phyloP scores from a whole-genome alignment of 495 filamentous ascomycete genomes.

The Hypoxylon fuscum region DNA sequence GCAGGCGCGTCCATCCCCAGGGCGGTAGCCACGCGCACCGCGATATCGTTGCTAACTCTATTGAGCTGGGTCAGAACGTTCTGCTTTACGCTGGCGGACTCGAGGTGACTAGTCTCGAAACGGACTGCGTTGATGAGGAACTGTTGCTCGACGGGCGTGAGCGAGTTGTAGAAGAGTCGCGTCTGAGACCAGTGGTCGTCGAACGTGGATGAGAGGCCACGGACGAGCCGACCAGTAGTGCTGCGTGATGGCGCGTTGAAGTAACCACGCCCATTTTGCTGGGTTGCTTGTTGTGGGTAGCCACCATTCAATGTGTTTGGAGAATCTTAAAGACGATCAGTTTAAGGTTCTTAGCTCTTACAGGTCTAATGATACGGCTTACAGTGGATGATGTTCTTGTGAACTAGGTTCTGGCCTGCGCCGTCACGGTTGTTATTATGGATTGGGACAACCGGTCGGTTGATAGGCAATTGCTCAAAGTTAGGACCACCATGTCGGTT shows the following conservation, averaged over 20 bases:
- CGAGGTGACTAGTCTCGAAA: slow-evolving; percentile 72
- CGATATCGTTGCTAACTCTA: slow-evolving; percentile 73
- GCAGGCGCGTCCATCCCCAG: slow-evolving; percentile 66
- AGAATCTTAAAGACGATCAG: slow-evolving; percentile 52
- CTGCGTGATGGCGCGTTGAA: slow-evolving; percentile 72
- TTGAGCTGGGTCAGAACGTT: slow-evolving; percentile 78
- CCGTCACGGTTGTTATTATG: slow-evolving; percentile 83
- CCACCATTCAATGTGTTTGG: slow-evolving; percentile 74
- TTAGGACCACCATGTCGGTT: slow-evolving; percentile 78
- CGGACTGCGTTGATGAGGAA: slow-evolving; percentile 81
- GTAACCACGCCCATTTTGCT: slow-evolving; percentile 75
- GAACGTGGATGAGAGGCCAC: slow-evolving; percentile 71
- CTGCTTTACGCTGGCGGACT: slow-evolving; percentile 62
- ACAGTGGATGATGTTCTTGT: slow-evolving; percentile 60
- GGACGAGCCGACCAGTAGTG: slow-evolving; percentile 63
- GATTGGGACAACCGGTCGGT: slow-evolving; percentile 67
- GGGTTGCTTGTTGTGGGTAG: slow-evolving; percentile 73
- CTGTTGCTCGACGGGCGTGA: slow-evolving; percentile 74
- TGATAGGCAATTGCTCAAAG: slow-evolving; percentile 80
- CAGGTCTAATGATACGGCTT: slow-evolving; percentile 11
- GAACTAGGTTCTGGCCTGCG: slow-evolving; percentile 63
- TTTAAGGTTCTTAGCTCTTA: not conserved
- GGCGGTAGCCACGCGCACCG: slow-evolving; percentile 69
- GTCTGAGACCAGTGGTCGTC: slow-evolving; percentile 80
- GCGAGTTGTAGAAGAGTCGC: slow-evolving; percentile 80